Conservation (phyloP, 2,329 filamentous ascomycete species). For the Dactylella cylindrospora region DNA sequence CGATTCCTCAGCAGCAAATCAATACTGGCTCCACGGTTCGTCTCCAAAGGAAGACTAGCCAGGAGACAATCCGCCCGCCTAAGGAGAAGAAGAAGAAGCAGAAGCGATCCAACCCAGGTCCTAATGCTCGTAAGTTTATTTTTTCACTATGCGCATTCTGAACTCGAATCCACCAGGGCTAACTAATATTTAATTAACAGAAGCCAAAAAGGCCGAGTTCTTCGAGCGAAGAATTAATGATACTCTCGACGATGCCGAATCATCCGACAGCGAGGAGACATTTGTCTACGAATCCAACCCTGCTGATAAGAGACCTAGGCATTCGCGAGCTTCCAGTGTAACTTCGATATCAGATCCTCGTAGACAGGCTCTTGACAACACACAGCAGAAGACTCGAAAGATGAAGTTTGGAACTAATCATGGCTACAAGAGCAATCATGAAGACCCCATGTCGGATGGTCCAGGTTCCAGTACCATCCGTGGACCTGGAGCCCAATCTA, state of each 20-base stretch:
- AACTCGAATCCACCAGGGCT: constrained; percentile 32
- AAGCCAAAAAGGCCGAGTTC: constrained; percentile 93
- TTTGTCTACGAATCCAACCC: constrained; percentile 99
- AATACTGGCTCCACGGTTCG: constrained; percentile 65
- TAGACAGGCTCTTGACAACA: constrained; percentile 33
- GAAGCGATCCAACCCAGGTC: constrained; percentile 63
- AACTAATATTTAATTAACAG: constrained; percentile 55
- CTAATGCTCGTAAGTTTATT: constrained; percentile 46
- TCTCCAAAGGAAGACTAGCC: constrained; percentile 81
- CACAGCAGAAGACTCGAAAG: constrained; percentile 26
- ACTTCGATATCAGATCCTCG: constrained; percentile 66
- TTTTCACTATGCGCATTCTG: constrained; percentile 1
- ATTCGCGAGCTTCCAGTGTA: constrained; percentile 91
- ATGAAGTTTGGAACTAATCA: constrained; percentile 48
- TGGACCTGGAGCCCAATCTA: constrained; percentile 12
- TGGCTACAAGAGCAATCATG: constrained; percentile 15
- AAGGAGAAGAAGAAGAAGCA: constrained; percentile 86
- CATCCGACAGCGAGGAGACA: constrained; percentile 95
- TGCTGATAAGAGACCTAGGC: constrained; percentile 66
- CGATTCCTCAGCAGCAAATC: constrained; percentile 75
- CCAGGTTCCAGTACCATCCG: constrained; percentile 26
- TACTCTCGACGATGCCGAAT: constrained; percentile 92
- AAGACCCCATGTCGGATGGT: constrained; percentile 38
- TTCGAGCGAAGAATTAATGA: constrained; percentile 97
- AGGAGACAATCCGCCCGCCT: constrained; percentile 84